Conservation (phyloP, 73 alveolate genomes). For the Effrenium voratum region DNA sequence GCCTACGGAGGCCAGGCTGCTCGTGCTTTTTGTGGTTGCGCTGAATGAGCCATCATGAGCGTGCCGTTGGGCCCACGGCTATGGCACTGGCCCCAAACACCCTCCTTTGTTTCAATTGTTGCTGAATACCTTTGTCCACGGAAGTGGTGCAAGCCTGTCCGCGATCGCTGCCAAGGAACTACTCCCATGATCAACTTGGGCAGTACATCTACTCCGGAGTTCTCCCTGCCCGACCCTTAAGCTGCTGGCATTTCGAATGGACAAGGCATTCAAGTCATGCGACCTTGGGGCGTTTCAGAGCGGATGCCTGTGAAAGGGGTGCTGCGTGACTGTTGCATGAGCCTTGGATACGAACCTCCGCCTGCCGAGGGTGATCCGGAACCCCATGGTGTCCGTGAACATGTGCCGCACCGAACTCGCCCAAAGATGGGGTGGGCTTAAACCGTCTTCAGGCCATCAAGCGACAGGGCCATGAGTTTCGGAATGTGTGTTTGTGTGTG, state of each 20-base stretch:
- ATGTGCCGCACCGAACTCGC: constrained; percentile 13
- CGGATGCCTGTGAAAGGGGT: not conserved
- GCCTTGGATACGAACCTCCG: not conserved
- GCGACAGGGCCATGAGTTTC: no score
- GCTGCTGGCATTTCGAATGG: not conserved
- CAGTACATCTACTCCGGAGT: constrained; percentile 50
- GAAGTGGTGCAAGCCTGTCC: not conserved
- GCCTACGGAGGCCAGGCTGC: no score
- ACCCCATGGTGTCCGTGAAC: constrained; percentile 65
- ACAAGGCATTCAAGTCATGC: not conserved
- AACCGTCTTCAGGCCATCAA: no score
- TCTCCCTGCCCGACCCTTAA: constrained; percentile 17
- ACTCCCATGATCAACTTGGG: constrained; percentile 84
- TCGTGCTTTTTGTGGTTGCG: no score
- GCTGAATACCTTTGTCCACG: not conserved
- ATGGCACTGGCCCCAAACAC: no score
- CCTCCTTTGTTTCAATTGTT: not conserved
- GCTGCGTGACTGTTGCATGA: not conserved
- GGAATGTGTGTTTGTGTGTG: no score
- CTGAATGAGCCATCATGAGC: no score
- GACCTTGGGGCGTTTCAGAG: not conserved
- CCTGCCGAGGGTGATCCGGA: constrained; percentile 45
- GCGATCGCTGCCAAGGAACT: not conserved
- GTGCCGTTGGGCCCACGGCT: no score
- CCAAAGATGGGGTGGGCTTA: not conserved